Evolutionary conservation across 148 eudicot species (phyloP).

Genomic region (Spergularia bocconei): DNA sequence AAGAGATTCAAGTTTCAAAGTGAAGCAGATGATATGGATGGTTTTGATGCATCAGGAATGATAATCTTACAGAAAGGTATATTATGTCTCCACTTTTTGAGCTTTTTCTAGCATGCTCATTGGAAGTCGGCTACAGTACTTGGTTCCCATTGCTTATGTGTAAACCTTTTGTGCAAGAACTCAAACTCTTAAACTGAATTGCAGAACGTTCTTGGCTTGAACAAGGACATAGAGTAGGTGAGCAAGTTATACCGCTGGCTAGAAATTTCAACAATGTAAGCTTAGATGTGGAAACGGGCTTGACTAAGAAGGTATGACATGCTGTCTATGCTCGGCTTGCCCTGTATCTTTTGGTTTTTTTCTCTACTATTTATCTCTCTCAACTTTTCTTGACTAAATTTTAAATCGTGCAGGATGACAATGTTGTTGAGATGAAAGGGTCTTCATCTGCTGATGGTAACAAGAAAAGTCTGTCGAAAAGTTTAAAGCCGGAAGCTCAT

Average conservation of each 20-base stretch:
- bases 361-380: background rate
- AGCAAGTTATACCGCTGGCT: slow-evolving; percentile 80
- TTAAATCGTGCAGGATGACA: slow-evolving; percentile 34
- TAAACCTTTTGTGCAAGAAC: background rate
- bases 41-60: slow-evolving; percentile 91
- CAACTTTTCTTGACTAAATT: background rate
- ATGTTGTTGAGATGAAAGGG: slow-evolving; percentile 49
- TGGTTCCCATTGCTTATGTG: background rate
- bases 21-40: slow-evolving; percentile 78
- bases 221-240: slow-evolving; percentile 85
- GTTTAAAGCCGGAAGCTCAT: slow-evolving; percentile 47
- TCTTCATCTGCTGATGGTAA: slow-evolving; percentile 32
- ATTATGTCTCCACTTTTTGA: background rate
- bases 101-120: background rate
- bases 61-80: slow-evolving; percentile 83
- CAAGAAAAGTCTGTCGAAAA: slow-evolving; percentile 42
- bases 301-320: slow-evolving; percentile 39
- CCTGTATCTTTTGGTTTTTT: background rate
- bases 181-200: background rate
- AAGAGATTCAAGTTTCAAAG: slow-evolving; percentile 56
- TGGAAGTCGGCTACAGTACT: too few relatives aligned
- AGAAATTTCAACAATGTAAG: slow-evolving; percentile 64
- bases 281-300: slow-evolving; percentile 66
- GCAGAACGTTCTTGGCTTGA: slow-evolving; percentile 86
- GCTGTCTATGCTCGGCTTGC: background rate